Evolutionary conservation across 805 yeast genomes (phyloP).

Genomic region (Scheffersomyces amazonensis): DNA sequence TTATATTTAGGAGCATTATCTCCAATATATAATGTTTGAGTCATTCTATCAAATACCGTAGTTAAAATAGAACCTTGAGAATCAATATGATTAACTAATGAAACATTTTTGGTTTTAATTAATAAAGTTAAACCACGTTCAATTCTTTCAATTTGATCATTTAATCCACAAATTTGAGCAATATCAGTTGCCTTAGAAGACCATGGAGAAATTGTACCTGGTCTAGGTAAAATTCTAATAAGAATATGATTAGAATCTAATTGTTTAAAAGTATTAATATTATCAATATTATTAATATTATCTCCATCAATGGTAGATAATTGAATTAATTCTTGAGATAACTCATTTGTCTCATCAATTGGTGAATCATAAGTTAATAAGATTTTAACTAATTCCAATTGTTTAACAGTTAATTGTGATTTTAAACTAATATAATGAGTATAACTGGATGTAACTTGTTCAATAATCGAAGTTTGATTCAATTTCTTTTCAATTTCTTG

Average conservation of each 20-base stretch:
- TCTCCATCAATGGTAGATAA: conserved; percentile 24
- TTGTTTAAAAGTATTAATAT: conserved; percentile 5
- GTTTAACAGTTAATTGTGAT: conserved; percentile 34
- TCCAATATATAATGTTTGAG: conserved; percentile 63
- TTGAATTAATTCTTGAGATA: conserved; percentile 39
- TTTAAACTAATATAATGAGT: conserved; percentile 76
- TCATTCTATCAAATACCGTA: conserved; percentile 90
- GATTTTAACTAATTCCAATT: conserved; percentile 48
- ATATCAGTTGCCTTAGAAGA: conserved; percentile 98
- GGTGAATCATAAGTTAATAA: conserved; percentile 75
- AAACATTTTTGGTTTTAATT: conserved; percentile 69
- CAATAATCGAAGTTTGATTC: conserved; percentile 52
- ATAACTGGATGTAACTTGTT: conserved; percentile 68
- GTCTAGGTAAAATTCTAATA: conserved; percentile 80
- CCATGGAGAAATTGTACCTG: conserved; percentile 99
- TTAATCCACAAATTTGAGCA: conserved; percentile 81
- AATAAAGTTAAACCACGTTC: conserved; percentile 87
- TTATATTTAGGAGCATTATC: conserved; percentile 60
- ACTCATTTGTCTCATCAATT: conserved; percentile 50
- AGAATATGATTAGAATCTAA: conserved; percentile 44
- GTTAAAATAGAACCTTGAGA: conserved; percentile 53
- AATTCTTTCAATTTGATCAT: conserved; percentile 67
- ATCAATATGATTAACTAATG: conserved; percentile 37
- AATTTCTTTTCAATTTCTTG: conserved; percentile 71
- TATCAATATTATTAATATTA: too few species aligned